A percentile compares a stretch with the other conserved stretches of the same genome.
Conservation (phyloP, 2,329 filamentous ascomycete genomes). For the Monascus ruber region DNA sequence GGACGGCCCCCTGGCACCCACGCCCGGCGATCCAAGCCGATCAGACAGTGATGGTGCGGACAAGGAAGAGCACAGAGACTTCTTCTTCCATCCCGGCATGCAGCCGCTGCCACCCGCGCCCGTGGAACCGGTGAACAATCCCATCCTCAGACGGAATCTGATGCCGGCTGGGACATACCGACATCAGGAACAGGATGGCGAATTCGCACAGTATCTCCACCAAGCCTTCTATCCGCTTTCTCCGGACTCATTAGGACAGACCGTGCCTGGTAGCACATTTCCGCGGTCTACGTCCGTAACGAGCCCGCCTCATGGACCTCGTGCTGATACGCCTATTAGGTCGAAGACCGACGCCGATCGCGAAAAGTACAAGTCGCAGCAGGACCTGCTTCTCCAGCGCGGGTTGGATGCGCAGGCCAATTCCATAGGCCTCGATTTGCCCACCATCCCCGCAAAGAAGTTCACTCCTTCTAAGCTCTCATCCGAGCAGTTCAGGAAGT, state of each 20-base stretch:
- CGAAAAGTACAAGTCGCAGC: constrained; percentile 41
- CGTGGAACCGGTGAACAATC: constrained; percentile 42
- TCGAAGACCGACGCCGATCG: constrained; percentile 89
- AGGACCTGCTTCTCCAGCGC: constrained; percentile 42
- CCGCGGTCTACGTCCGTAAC: constrained; percentile 72
- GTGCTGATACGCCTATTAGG: constrained; percentile 68
- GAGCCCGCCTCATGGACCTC: constrained; percentile 68
- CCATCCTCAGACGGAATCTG: constrained; percentile 33
- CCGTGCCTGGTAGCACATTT: constrained; percentile 38
- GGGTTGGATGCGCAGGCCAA: constrained; percentile 29
- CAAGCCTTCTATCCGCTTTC: constrained; percentile 23
- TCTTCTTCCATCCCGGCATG: constrained; percentile 87
- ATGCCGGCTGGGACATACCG: constrained; percentile 50
- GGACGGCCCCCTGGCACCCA: constrained; percentile 48
- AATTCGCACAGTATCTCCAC: constrained; percentile 26
- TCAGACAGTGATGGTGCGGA: constrained; percentile 53
- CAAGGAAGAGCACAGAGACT: constrained; percentile 49
- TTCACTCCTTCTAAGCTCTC: constrained; percentile 80
- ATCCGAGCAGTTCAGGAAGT: constrained; percentile 69
- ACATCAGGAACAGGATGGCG: constrained; percentile 35
- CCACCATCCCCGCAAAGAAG: constrained; percentile 67
- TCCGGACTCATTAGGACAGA: constrained; percentile 42
- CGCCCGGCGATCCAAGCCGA: constrained; percentile 37
- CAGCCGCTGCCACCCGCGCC: constrained; percentile 54
- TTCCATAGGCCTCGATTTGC: constrained; percentile 63